These are phyloP conservation scores for Mycosphaerella sp. DNA, from an alignment of 2,329 filamentous ascomycete species.

Conservation along the genomic window DNA sequence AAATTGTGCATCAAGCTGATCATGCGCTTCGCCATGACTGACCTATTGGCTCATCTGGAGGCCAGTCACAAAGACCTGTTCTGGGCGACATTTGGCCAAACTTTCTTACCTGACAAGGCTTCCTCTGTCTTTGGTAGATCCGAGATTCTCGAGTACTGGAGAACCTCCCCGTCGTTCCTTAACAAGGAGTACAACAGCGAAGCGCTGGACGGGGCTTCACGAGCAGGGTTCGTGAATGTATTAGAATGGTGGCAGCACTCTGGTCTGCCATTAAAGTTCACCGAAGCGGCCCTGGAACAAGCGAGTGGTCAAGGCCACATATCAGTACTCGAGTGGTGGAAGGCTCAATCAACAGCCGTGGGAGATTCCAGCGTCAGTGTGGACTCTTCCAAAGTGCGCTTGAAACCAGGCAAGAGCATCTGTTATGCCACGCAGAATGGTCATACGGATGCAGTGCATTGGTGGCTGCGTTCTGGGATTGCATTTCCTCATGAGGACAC, in stretches of 20 bases:
- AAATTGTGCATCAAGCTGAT: conserved; percentile 79
- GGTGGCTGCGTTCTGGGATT: conserved; percentile 81
- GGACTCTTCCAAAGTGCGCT: conserved; percentile 40
- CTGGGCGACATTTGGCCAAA: conserved; percentile 74
- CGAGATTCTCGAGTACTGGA: conserved; percentile 88
- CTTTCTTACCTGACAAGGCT: conserved; percentile 78
- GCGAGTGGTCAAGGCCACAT: conserved; percentile 79
- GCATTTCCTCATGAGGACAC: conserved; percentile 72
- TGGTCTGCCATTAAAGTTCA: conserved; percentile 74
- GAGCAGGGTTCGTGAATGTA: conserved; percentile 75
- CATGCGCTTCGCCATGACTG: conserved; percentile 80
- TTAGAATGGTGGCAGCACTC: conserved; percentile 89
- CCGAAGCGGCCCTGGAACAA: conserved; percentile 78
- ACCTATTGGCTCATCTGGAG: conserved; percentile 68
- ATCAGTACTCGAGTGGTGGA: conserved; percentile 91
- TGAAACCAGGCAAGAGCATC: conserved; percentile 80
- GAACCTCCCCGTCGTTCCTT: conserved; percentile 70
- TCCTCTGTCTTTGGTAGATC: conserved; percentile 78
- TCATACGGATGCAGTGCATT: conserved; percentile 67
- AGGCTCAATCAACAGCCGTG: conserved; percentile 44
- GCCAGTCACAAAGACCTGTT: conserved; percentile 66
- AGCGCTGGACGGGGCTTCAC: conserved; percentile 79
- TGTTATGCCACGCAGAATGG: conserved; percentile 79
- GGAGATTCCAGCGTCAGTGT: conserved; percentile 26
- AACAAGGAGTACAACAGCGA: conserved; percentile 82